phyloP scores from a whole-genome alignment of 352 stramenopile genomes.

The Aphanomyces cochlioides region DNA sequence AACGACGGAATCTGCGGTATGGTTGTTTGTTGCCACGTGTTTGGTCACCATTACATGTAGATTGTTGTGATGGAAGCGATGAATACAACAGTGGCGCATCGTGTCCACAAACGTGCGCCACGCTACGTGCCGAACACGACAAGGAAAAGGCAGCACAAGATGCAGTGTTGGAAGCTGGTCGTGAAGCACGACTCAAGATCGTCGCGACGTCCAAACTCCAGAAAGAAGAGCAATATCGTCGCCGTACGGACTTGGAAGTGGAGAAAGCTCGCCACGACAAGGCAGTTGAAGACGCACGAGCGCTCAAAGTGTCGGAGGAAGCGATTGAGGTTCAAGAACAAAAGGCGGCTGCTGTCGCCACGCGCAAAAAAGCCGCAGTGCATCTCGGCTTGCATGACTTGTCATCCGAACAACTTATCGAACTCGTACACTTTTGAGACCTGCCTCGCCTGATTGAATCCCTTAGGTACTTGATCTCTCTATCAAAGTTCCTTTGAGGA shows the following conservation, averaged over 20 bases:
- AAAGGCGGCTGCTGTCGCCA: slow-evolving; percentile 32
- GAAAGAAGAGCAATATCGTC: slow-evolving; percentile 30
- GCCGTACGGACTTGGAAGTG: slow-evolving; percentile 15
- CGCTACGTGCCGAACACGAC: slow-evolving; percentile 43
- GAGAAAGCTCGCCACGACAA: slow-evolving; percentile 34
- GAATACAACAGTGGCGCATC: slow-evolving; percentile 59
- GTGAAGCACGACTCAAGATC: slow-evolving; percentile 45
- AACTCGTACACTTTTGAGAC: slow-evolving; percentile 1
- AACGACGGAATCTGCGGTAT: slow-evolving; percentile 75
- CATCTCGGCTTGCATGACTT: slow-evolving; percentile 61
- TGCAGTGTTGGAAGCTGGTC: slow-evolving; percentile 60
- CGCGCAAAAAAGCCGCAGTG: slow-evolving; percentile 45
- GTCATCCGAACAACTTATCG: slow-evolving; percentile 48
- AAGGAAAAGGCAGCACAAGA: slow-evolving; percentile 59
- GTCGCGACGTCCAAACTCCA: slow-evolving; percentile 33
- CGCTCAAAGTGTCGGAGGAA: slow-evolving; percentile 41
- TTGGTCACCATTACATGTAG: slow-evolving; percentile 37
- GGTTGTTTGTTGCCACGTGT: background rate
- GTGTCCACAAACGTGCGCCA: slow-evolving; percentile 46
- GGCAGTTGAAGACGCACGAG: background rate
- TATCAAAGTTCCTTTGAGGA: slow-evolving; percentile 41
- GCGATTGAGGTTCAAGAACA: slow-evolving; percentile 39
- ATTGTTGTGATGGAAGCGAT: slow-evolving; percentile 82
- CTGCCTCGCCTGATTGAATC: background rate
- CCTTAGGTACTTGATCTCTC: slow-evolving; percentile 52